These are phyloP conservation scores for Isatis lusitanica DNA, from an alignment of 441 rosid species.

Conservation along the genomic window DNA sequence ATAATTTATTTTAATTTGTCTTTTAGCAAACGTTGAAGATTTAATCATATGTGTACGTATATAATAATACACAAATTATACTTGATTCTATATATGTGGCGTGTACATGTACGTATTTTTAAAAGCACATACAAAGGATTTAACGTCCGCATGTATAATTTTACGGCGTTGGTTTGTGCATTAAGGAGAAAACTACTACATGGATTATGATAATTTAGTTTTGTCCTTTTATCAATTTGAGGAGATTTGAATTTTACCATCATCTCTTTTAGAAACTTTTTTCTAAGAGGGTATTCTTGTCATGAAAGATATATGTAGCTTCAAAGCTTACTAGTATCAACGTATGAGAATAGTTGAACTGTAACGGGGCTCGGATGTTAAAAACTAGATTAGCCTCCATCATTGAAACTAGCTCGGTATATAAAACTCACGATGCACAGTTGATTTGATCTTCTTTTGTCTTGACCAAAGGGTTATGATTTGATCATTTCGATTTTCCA, in stretches of 20 bases:
- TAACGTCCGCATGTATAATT: constrained; percentile 24
- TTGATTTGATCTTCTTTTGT: not conserved
- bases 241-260: not conserved
- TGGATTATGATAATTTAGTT: constrained; percentile 18
- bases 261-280: not conserved
- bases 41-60: constrained; percentile 33
- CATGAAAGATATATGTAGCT: constrained; percentile 9
- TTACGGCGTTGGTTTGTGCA: constrained; percentile 31
- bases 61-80: constrained; percentile 25
- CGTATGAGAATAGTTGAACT: not conserved
- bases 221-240: constrained; percentile 1
- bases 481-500: not conserved
- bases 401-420: not conserved
- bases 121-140: constrained; percentile 23
- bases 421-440: not conserved
- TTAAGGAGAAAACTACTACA: constrained; percentile 25
- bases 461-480: not conserved
- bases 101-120: constrained; percentile 30
- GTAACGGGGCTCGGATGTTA: not conserved
- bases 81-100: constrained; percentile 25
- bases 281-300: constrained; percentile 2
- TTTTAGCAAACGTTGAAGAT: constrained; percentile 29
- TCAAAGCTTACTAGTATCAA: constrained; percentile 3
- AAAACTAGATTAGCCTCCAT: not conserved
- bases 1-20: constrained; percentile 10